phyloP scores from a whole-genome alignment of 1,284 basidiomycete genomes.

The Thelephora terrestris region DNA sequence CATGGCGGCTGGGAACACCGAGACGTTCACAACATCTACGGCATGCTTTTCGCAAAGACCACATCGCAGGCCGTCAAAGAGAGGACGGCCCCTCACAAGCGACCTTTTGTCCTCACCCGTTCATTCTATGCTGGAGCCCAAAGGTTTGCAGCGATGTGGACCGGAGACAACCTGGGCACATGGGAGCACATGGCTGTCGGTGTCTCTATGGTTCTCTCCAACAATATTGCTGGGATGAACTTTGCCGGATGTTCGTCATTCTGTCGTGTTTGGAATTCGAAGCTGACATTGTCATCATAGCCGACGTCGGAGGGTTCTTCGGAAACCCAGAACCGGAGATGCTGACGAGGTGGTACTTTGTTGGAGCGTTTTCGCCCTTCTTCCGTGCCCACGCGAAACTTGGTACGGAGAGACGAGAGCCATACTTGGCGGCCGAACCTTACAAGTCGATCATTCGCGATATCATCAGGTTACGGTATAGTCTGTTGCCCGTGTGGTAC shows the following conservation, averaged over 20 bases:
- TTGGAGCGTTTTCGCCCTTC: constrained; percentile 93
- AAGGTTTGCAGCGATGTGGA: constrained; percentile 96
- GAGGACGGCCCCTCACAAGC: constrained; percentile 64
- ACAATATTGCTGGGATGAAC: constrained; percentile 88
- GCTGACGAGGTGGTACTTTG: constrained; percentile 95
- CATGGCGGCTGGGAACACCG: constrained; percentile 95
- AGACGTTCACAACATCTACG: constrained; percentile 91
- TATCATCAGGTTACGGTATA: constrained; percentile 78
- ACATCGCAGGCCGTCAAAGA: constrained; percentile 77
- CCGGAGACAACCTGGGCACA: constrained; percentile 94
- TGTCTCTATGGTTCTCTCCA: constrained; percentile 88
- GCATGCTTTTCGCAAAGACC: constrained; percentile 78
- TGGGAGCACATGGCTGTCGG: constrained; percentile 97
- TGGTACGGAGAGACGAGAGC: constrained; percentile 96
- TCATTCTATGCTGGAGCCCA: constrained; percentile 95
- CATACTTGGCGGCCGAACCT: constrained; percentile 86
- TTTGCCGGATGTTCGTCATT: constrained; percentile 75
- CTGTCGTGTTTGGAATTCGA: neutral
- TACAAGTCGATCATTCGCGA: constrained; percentile 76
- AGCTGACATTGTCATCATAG: constrained; percentile 28
- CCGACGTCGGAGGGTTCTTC: constrained; percentile 98
- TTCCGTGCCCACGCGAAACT: constrained; percentile 98
- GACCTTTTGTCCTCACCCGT: constrained; percentile 93
- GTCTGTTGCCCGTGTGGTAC: constrained; percentile 93
- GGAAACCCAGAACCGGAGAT: constrained; percentile 93